Percentiles rank a stretch among this genome's conserved stretches.
Conservation (phyloP, 345 rosid species). For the Hibiscus tridactylites region DNA sequence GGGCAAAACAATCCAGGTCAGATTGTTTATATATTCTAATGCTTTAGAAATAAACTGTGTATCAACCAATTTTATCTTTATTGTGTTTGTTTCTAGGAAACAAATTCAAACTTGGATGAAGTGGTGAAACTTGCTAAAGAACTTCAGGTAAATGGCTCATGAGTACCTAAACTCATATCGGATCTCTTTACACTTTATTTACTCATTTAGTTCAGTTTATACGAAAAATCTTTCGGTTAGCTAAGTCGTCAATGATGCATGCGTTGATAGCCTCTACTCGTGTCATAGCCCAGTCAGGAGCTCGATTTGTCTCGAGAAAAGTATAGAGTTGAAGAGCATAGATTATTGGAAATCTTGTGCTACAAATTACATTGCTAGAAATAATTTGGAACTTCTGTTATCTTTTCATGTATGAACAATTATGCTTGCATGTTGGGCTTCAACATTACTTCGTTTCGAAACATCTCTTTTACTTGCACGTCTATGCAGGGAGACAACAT, state of each 20-base stretch:
- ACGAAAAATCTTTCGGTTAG: not conserved
- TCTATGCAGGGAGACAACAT: slow-evolving; percentile 59
- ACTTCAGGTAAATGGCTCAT: slow-evolving; percentile 45
- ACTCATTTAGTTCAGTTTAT: not conserved
- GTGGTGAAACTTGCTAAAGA: slow-evolving; percentile 86
- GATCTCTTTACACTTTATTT: not conserved
- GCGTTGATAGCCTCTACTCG: not conserved
- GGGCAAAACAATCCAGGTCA: slow-evolving; percentile 65
- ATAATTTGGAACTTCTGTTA: not conserved
- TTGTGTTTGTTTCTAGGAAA: slow-evolving; percentile 40
- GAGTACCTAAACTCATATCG: not conserved
- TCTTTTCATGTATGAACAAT: not conserved
- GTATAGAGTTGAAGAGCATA: not conserved
- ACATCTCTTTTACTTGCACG: not conserved
- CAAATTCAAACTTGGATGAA: slow-evolving; percentile 80
- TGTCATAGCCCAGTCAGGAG: not conserved
- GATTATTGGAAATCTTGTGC: too few species aligned
- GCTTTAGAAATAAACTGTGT: not conserved
- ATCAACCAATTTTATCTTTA: not conserved
- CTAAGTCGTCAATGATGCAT: not conserved
- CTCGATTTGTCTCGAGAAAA: not conserved
- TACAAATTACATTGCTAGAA: too few species aligned
- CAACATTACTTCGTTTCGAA: not conserved
- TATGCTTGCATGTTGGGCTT: not conserved
- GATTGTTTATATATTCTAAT: not conserved